Conservation (phyloP, 2,329 filamentous ascomycete species). For the Gremmenia infestans region DNA sequence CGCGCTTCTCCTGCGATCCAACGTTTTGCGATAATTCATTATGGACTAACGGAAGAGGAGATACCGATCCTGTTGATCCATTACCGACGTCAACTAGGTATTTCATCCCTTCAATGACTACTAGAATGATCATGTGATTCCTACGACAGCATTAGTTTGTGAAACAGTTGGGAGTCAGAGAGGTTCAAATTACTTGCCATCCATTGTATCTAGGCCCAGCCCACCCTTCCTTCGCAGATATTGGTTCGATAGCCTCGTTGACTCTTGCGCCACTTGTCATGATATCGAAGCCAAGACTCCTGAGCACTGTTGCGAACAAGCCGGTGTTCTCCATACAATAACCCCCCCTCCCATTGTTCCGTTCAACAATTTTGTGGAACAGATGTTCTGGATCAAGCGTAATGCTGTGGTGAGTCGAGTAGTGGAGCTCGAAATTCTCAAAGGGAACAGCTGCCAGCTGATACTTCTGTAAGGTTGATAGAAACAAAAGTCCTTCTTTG, state of each 20-base stretch:
- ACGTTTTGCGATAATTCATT: conserved; percentile 30
- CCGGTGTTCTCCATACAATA: conserved; percentile 56
- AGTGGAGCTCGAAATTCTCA: conserved; percentile 17
- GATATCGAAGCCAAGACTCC: conserved; percentile 44
- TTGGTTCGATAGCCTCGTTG: background rate
- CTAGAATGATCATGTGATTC: conserved; percentile 56
- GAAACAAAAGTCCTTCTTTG: conserved; percentile 1
- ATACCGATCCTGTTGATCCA: conserved; percentile 40
- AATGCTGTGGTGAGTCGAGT: conserved; percentile 7
- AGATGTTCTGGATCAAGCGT: conserved; percentile 11
- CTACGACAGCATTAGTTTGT: conserved; percentile 19
- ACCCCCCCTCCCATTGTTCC: conserved; percentile 42
- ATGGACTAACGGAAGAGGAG: conserved; percentile 49
- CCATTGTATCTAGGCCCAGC: background rate
- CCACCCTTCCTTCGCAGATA: background rate
- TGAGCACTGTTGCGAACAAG: conserved; percentile 47
- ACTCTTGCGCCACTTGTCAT: conserved; percentile 52
- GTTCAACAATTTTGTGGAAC: conserved; percentile 40
- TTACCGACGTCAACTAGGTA: conserved; percentile 53
- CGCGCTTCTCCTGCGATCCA: conserved; percentile 45
- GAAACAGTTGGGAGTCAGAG: background rate
- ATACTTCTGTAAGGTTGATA: conserved; percentile 8
- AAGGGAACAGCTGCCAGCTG: conserved; percentile 14
- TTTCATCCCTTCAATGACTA: conserved; percentile 42
- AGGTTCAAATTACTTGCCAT: background rate